These are phyloP conservation scores for Phytophthora syringae DNA, from an alignment of 352 stramenopile genomes.

Conservation along the genomic window DNA sequence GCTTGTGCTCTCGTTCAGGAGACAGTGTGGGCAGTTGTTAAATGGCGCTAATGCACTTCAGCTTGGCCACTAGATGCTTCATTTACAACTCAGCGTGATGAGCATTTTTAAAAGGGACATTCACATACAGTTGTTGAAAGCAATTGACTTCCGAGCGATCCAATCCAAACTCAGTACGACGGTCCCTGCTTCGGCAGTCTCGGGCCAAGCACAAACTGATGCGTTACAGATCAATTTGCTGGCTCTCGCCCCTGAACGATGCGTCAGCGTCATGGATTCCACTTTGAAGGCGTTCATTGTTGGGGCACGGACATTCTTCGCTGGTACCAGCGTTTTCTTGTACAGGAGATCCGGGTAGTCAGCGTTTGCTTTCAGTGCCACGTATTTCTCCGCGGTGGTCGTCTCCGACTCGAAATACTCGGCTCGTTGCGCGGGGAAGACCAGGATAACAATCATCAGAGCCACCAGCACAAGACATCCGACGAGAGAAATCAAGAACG, in stretches of 20 bases:
- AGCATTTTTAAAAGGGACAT: no score
- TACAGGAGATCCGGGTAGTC: slow-evolving; percentile 39
- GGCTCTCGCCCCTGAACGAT: slow-evolving; percentile 7
- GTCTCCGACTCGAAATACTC: slow-evolving; percentile 38
- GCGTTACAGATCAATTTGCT: slow-evolving; percentile 24
- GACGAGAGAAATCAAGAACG: slow-evolving; percentile 41
- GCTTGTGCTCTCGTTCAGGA: no score
- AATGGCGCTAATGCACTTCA: no score
- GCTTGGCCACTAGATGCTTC: no score
- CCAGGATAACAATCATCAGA: slow-evolving; percentile 32
- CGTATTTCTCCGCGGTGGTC: slow-evolving; percentile 34
- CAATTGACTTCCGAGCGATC: no score
- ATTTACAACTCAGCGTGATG: no score
- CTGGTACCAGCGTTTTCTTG: slow-evolving; percentile 33
- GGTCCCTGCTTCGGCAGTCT: no score
- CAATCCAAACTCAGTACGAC: no score
- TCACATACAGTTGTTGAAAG: no score
- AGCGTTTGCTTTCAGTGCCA: slow-evolving; percentile 30
- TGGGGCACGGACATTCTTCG: slow-evolving; percentile 2
- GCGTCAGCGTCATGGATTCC: slow-evolving; percentile 28
- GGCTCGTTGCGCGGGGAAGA: slow-evolving; percentile 33
- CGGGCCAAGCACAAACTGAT: no score
- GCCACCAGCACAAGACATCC: slow-evolving; percentile 32
- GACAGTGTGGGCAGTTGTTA: no score
- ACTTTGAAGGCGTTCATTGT: slow-evolving; percentile 28